Conservation (phyloP, 495 filamentous ascomycete genomes). For the Xylaria venustula region DNA sequence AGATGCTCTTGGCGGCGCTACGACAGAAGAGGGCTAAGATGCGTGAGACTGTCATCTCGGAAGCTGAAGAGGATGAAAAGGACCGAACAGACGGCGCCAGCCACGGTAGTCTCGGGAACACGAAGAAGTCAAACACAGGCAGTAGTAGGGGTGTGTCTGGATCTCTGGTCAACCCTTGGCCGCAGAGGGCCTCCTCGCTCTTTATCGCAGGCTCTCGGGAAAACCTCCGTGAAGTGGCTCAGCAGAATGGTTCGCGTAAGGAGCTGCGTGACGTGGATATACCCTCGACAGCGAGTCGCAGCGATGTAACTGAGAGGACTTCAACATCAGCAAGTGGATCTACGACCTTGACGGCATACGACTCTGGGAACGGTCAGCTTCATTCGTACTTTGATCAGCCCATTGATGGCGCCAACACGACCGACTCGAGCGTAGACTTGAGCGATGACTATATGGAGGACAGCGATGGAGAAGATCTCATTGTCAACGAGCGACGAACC, state of each 20-base stretch:
- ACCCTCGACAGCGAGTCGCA: conserved; percentile 20
- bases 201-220: conserved; percentile 8
- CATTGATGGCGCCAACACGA: conserved; percentile 23
- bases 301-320: conserved; percentile 21
- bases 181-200: conserved; percentile 18
- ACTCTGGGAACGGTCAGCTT: conserved; percentile 29
- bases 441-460: conserved; percentile 41
- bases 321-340: conserved; percentile 7
- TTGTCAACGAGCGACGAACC: conserved; percentile 17
- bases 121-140: conserved; percentile 4
- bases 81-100: conserved; percentile 3
- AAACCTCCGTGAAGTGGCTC: neutral
- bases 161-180: neutral
- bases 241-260: neutral
- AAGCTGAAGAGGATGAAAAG: conserved; percentile 41
- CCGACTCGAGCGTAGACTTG: conserved; percentile 38
- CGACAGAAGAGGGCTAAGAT: conserved; percentile 74
- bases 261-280: conserved; percentile 12
- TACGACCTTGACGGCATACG: neutral
- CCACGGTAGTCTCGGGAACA: neutral
- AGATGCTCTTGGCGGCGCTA: conserved; percentile 78
- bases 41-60: conserved; percentile 66
- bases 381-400: conserved; percentile 30
- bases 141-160: neutral
- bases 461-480: conserved; percentile 23